Conservation (phyloP, 192 early-diverging fungal species). For the Geranomyces variabilis region DNA sequence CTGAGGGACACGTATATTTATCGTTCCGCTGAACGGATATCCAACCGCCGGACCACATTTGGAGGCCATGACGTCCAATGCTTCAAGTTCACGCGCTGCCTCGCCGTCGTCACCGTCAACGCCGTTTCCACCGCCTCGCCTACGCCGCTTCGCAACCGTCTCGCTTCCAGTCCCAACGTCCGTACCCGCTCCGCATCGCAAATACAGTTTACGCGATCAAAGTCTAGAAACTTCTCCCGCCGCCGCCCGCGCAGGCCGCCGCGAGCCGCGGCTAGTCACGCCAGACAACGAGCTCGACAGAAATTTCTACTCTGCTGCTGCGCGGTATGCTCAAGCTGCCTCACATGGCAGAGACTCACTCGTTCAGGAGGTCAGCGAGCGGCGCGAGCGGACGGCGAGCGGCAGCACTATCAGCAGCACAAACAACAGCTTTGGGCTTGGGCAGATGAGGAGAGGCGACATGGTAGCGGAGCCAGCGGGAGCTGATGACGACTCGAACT, state of each 20-base stretch:
- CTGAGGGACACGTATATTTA: too few relatives aligned
- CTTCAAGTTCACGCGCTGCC: too few relatives aligned
- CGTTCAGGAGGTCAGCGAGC: background rate
- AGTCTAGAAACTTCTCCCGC: background rate
- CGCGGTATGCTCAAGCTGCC: background rate
- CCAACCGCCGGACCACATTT: too few relatives aligned
- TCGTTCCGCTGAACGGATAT: too few relatives aligned
- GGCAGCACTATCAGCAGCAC: background rate
- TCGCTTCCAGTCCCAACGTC: background rate
- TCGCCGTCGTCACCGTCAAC: too few relatives aligned
- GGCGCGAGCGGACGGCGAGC: background rate
- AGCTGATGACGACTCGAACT: background rate
- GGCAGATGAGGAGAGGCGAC: background rate
- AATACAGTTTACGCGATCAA: too few relatives aligned
- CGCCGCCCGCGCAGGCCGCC: background rate
- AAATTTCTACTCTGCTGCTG: background rate
- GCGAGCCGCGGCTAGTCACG: background rate
- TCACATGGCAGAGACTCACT: too few relatives aligned
- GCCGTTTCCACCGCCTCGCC: too few relatives aligned
- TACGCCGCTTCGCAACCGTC: background rate
- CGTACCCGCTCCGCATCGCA: background rate
- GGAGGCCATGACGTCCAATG: too few relatives aligned
- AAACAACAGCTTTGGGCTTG: background rate
- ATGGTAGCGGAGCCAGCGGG: constrained; percentile 1
- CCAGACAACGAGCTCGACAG: constrained; percentile 9